Evolutionary conservation across 179 eudicot species (phyloP).

Genomic region (Sideroxylon spinosum): DNA sequence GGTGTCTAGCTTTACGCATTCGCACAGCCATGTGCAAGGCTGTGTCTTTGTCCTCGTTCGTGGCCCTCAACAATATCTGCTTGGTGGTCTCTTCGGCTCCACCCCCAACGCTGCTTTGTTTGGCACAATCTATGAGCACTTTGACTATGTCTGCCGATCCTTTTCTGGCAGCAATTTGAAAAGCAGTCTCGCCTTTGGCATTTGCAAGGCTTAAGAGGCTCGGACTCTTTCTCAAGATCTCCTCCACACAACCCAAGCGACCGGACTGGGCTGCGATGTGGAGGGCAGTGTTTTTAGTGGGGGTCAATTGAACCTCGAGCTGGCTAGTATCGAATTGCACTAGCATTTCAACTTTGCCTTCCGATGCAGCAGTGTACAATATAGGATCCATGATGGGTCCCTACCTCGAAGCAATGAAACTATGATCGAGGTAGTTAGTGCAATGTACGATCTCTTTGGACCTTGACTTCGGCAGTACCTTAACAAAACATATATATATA

Average conservation of each 20-base stretch:
- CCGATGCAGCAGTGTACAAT: too few relatives aligned
- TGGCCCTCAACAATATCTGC: background rate
- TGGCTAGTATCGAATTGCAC: background rate
- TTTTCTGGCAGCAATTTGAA: background rate
- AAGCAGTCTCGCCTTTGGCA: background rate
- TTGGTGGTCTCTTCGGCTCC: background rate
- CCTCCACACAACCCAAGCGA: background rate
- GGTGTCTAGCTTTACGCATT: background rate
- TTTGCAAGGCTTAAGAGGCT: background rate
- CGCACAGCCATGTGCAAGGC: conserved; percentile 22
- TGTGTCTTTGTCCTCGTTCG: background rate
- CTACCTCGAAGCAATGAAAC: too few relatives aligned
- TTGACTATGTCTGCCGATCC: background rate
- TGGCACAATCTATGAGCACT: background rate
- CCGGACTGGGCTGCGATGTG: conserved; percentile 1
- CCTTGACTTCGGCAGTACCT: too few relatives aligned
- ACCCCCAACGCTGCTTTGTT: background rate
- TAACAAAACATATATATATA: too few relatives aligned
- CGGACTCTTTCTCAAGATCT: background rate
- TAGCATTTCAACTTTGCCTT: background rate
- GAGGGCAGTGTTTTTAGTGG: background rate
- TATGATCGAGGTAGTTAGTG: too few relatives aligned
- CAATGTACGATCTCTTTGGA: too few relatives aligned
- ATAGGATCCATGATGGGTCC: too few relatives aligned
- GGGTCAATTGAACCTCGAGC: background rate